Evolutionary conservation across 768 basidiomycete genomes (phyloP), one percentile per base, ranked within the genome.

Genomic region (Mycena albidolilacea): DNA sequence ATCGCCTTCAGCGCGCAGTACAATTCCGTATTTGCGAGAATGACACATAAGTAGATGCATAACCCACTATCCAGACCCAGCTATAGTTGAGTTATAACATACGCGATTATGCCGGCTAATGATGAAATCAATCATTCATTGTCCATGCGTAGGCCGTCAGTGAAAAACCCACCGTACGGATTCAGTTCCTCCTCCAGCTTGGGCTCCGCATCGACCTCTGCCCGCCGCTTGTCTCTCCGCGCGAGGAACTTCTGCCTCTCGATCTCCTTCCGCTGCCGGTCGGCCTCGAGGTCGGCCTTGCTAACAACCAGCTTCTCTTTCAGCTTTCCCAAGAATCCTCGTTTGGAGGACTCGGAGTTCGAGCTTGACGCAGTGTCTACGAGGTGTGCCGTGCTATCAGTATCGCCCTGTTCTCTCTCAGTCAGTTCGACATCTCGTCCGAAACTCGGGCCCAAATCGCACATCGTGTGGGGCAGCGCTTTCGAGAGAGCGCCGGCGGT

Each of bases 401-500:
- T 70, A 55, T 75, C 75, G 12, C 70, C 71, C 75, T 75, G 14
- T 30, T 17, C 35, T 12, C 37, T 38, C 23, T 17, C 15, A 19
- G 58, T 39, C 17, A 58, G 15, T 58, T 2, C 1, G 17, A 4
- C 30, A 30, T 48, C 12, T 48, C 17, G 17, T 38, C 37, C 35
- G 14, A 21, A 1, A 48, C 5, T 15, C 37, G 5, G 17, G 12
- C 10, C 8, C n/a, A 19, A 39, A 52, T 7, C 64, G 63, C 41
- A 72, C 74, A 71, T 75, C 69, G 14, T 72, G 64, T 1, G 75
- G 71, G 1, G 75, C 64, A 6, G 69, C 71, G 54, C 73, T 69
- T 48, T 70, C 71, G 15, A 73, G 48, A 0, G 75, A 73, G 39
- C 65, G 64, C 2, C 71, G 64, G 6, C 44, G 58, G 60, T 67